Evolutionary conservation across 164 flowering plant genomes (phyloP).

Genomic region (Echeveria elegans): DNA sequence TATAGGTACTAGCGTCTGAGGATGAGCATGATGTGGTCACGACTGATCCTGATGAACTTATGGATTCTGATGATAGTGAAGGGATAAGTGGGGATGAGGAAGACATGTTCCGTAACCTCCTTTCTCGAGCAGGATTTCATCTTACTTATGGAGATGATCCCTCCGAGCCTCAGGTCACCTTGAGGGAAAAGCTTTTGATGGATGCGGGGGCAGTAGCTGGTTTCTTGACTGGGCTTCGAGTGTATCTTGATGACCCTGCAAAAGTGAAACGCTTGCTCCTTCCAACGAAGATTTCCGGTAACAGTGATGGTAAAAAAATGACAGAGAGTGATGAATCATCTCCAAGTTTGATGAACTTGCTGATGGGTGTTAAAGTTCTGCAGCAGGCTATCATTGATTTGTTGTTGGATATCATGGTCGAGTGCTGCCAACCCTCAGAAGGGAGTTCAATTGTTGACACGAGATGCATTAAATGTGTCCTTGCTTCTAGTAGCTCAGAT

Average conservation of each 20-base stretch:
- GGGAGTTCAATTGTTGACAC: constrained; percentile 47
- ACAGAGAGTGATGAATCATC: constrained; percentile 59
- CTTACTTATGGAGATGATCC: constrained; percentile 90
- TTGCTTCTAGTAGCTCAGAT: constrained; percentile 37
- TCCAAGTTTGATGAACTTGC: constrained; percentile 92
- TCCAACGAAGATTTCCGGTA: constrained; percentile 81
- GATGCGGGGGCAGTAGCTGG: constrained; percentile 99
- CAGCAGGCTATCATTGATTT: constrained; percentile 98
- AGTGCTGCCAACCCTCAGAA: constrained; percentile 77
- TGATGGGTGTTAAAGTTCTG: constrained; percentile 97
- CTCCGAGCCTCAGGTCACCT: constrained; percentile 92
- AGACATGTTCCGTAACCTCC: constrained; percentile 87
- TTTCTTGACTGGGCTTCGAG: constrained; percentile 93
- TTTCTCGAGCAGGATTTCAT: constrained; percentile 93
- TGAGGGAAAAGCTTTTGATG: constrained; percentile 91
- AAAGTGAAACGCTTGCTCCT: constrained; percentile 95
- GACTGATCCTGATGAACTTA: constrained; percentile 93
- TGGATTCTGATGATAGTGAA: constrained; percentile 98
- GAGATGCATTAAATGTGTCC: constrained; percentile 40
- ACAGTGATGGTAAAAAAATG: constrained; percentile 61
- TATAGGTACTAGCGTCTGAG: constrained; percentile 92
- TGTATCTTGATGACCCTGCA: constrained; percentile 98
- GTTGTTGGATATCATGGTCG: constrained; percentile 88
- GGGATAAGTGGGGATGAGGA: constrained; percentile 98
- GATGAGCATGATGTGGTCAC: constrained; percentile 97